A percentile compares a stretch with the other conserved stretches of the same genome.
phyloP scores from a whole-genome alignment of 441 rosid genomes.

The Hura crepitans region DNA sequence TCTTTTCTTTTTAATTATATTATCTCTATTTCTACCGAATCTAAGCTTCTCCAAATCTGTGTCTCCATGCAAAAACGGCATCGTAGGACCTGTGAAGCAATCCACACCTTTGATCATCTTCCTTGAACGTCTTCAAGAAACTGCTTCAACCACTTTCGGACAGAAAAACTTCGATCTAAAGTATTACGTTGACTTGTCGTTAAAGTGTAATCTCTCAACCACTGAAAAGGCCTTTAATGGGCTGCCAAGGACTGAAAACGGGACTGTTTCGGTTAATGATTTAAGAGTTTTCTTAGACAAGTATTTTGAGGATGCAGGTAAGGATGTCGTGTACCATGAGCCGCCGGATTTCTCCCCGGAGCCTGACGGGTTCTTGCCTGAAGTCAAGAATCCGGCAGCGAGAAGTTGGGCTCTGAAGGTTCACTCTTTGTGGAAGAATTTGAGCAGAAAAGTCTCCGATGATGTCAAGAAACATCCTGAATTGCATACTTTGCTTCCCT shows the following conservation, averaged over 20 bases:
- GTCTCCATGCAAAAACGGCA: constrained; percentile 1
- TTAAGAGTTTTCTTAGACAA: constrained; percentile 39
- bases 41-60: constrained; percentile 19
- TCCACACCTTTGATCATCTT: constrained; percentile 44
- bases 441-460: constrained; percentile 54
- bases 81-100: constrained; percentile 32
- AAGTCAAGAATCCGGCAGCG: constrained; percentile 57
- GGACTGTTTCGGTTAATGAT: constrained; percentile 36
- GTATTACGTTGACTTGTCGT: constrained; percentile 57
- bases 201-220: constrained; percentile 41
- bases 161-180: constrained; percentile 53
- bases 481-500: constrained; percentile 68
- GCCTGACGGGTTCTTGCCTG: constrained; percentile 59
- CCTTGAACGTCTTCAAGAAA: constrained; percentile 56
- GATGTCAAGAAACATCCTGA: constrained; percentile 50
- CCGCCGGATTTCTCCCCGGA: constrained; percentile 61
- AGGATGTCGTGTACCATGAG: constrained; percentile 44
- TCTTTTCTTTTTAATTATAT: background rate
- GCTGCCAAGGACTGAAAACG: constrained; percentile 41
- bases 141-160: constrained; percentile 47
- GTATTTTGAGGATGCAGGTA: constrained; percentile 50
- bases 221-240: constrained; percentile 44
- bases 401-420: constrained; percentile 76
- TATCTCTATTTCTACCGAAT: background rate
- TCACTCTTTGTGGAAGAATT: constrained; percentile 72